Evolutionary conservation across 805 yeast genomes (phyloP).

Genomic region (Sugiyamaella americana): DNA sequence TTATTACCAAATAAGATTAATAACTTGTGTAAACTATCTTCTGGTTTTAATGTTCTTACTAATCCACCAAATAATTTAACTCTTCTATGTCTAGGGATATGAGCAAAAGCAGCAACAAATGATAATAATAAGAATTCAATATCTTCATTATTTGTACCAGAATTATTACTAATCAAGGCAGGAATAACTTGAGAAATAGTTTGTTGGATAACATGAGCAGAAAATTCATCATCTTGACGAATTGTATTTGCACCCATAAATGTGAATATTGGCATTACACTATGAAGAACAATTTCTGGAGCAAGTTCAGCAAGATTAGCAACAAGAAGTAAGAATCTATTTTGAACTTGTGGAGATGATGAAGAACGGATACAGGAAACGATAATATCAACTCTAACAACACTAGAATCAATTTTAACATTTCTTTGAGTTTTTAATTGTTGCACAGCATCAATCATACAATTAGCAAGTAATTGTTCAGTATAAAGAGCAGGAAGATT

Average conservation of each 20-base stretch:
- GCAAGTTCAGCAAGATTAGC: slow-evolving; percentile 82
- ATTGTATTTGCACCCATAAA: slow-evolving; percentile 98
- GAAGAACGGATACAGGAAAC: slow-evolving; percentile 88
- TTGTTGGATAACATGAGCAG: slow-evolving; percentile 86
- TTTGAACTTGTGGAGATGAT: slow-evolving; percentile 91
- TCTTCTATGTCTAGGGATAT: slow-evolving; percentile 94
- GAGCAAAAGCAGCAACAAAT: slow-evolving; percentile 90
- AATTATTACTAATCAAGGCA: slow-evolving; percentile 50
- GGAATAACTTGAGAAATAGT: slow-evolving; percentile 88
- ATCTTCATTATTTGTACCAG: slow-evolving; percentile 44
- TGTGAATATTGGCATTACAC: slow-evolving; percentile 99
- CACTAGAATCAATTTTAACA: slow-evolving; percentile 48
- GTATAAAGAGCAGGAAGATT: slow-evolving; percentile 85
- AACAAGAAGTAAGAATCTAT: slow-evolving; percentile 74
- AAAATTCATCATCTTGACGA: slow-evolving; percentile 94
- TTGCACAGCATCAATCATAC: slow-evolving; percentile 67
- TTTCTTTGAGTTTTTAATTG: slow-evolving; percentile 40
- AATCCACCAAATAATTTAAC: slow-evolving; percentile 76
- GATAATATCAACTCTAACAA: slow-evolving; percentile 81
- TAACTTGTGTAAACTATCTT: slow-evolving; percentile 61
- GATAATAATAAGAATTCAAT: slow-evolving; percentile 79
- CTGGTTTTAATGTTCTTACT: slow-evolving; percentile 68
- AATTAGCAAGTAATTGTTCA: slow-evolving; percentile 83
- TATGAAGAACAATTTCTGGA: slow-evolving; percentile 87
- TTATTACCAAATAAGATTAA: slow-evolving; percentile 78